A percentile compares a stretch with the other conserved stretches of the same genome.
phyloP scores from a whole-genome alignment of 768 basidiomycete genomes.

The Suillus ampliporus region DNA sequence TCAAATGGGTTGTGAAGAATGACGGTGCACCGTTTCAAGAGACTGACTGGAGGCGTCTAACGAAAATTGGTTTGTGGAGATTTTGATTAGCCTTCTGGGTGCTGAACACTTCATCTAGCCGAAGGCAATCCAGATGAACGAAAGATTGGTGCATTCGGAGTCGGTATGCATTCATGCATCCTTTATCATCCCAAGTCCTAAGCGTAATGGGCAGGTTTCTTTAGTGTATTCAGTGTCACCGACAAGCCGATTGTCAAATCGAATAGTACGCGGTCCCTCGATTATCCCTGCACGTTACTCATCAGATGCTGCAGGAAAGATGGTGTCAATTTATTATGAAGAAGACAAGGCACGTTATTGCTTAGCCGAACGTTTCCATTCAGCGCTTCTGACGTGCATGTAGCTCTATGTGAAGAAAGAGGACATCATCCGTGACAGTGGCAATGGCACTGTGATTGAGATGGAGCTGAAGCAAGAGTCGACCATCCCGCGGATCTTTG shows the following conservation, averaged over 20 bases:
- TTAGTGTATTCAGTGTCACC: slow-evolving; percentile 36
- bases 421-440: neutral
- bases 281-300: neutral
- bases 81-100: neutral
- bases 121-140: slow-evolving; percentile 59
- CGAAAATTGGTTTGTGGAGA: slow-evolving; percentile 44
- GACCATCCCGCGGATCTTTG: slow-evolving; percentile 48
- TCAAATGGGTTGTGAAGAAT: slow-evolving; percentile 49
- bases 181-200: neutral
- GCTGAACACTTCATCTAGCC: slow-evolving; percentile 32
- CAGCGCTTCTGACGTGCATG: slow-evolving; percentile 4
- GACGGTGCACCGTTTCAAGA: slow-evolving; percentile 52
- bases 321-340: slow-evolving; percentile 11
- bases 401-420: slow-evolving; percentile 9
- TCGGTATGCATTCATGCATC: slow-evolving; percentile 21
- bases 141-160: slow-evolving; percentile 55
- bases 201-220: slow-evolving; percentile 22
- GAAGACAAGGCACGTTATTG: slow-evolving; percentile 17
- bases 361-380: neutral
- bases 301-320: neutral
- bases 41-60: slow-evolving; percentile 53
- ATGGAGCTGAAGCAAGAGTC: slow-evolving; percentile 50
- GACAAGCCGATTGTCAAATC: slow-evolving; percentile 33
- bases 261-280: slow-evolving; percentile 11
- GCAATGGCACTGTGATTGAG: slow-evolving; percentile 52